These are phyloP conservation scores for Silybum marianum DNA, from an alignment of 129 eudicot genomes.

Conservation along the genomic window DNA sequence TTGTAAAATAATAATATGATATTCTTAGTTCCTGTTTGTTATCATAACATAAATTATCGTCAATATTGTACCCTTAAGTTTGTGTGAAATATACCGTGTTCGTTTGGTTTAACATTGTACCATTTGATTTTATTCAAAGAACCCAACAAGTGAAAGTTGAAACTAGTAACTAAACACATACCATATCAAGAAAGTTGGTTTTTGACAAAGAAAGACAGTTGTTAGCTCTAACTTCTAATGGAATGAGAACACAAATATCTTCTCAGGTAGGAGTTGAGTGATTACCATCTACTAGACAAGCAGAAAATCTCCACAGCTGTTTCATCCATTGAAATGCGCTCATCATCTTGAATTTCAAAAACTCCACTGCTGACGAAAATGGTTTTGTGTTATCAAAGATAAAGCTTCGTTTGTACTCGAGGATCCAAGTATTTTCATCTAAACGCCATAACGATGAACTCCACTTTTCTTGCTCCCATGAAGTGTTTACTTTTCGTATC, in stretches of 20 bases:
- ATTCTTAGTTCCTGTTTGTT: slow-evolving; percentile 31
- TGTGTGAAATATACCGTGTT: not conserved
- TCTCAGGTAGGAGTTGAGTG: slow-evolving; percentile 52
- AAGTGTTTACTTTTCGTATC: slow-evolving; percentile 45
- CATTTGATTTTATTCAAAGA: not conserved
- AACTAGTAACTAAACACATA: not conserved
- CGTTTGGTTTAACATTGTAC: not conserved
- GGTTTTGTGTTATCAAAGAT: slow-evolving; percentile 46
- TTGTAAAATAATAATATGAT: slow-evolving; percentile 43
- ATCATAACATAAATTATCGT: slow-evolving; percentile 14
- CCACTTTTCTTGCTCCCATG: slow-evolving; percentile 80
- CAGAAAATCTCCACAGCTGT: slow-evolving; percentile 40
- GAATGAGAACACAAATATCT: slow-evolving; percentile 8
- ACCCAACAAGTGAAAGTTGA: not conserved
- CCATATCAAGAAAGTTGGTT: not conserved
- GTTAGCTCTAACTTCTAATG: slow-evolving; percentile 19
- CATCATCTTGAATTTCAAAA: slow-evolving; percentile 45
- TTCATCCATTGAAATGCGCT: slow-evolving; percentile 47
- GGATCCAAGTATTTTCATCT: slow-evolving; percentile 87
- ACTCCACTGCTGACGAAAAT: slow-evolving; percentile 46
- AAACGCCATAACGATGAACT: slow-evolving; percentile 61
- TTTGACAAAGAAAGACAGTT: slow-evolving; percentile 1
- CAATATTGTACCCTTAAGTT: not conserved
- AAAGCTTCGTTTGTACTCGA: slow-evolving; percentile 60
- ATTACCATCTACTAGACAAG: slow-evolving; percentile 22